These are phyloP conservation scores for Geotrichum klebahnii DNA, from an alignment of 1,139 yeast species.

Conservation along the genomic window DNA sequence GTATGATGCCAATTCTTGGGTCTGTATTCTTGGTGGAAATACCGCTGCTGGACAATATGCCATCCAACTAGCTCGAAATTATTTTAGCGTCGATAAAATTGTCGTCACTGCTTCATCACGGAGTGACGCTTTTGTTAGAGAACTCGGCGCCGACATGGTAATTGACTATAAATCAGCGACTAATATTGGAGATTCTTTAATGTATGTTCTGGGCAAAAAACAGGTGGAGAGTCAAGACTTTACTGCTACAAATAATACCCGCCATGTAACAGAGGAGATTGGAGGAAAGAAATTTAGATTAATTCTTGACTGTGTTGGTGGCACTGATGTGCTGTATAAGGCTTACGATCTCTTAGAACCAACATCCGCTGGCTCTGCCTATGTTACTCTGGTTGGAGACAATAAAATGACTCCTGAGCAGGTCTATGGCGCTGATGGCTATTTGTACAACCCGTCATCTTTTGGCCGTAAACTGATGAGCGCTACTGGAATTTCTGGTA, in stretches of 20 bases:
- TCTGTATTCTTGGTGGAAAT: slow-evolving; percentile 68
- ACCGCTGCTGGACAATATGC: slow-evolving; percentile 65
- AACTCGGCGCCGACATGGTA: slow-evolving; percentile 50
- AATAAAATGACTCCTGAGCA: slow-evolving; percentile 32
- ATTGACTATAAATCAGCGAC: slow-evolving; percentile 49
- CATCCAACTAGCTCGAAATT: slow-evolving; percentile 53
- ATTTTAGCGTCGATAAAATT: slow-evolving; percentile 44
- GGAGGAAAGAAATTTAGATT: slow-evolving; percentile 17
- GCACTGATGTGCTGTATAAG: slow-evolving; percentile 36
- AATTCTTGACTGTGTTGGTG: slow-evolving; percentile 23
- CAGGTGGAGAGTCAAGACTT: slow-evolving; percentile 18
- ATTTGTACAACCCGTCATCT: slow-evolving; percentile 32
- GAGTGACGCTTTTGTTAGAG: slow-evolving; percentile 44
- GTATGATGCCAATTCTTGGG: slow-evolving; percentile 36
- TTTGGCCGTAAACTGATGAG: slow-evolving; percentile 34
- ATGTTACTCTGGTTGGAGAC: slow-evolving; percentile 54
- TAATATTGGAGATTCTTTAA: slow-evolving; percentile 19
- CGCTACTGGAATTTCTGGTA: slow-evolving; percentile 33
- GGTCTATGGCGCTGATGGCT: slow-evolving; percentile 25
- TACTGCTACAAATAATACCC: slow-evolving; percentile 9
- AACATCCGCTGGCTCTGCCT: slow-evolving; percentile 43
- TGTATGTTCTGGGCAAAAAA: slow-evolving; percentile 18
- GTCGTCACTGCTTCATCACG: slow-evolving; percentile 40
- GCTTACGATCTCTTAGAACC: slow-evolving; percentile 42
- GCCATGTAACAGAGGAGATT: not conserved